Conservation (phyloP, 768 basidiomycete genomes). For the Vararia minispora region DNA sequence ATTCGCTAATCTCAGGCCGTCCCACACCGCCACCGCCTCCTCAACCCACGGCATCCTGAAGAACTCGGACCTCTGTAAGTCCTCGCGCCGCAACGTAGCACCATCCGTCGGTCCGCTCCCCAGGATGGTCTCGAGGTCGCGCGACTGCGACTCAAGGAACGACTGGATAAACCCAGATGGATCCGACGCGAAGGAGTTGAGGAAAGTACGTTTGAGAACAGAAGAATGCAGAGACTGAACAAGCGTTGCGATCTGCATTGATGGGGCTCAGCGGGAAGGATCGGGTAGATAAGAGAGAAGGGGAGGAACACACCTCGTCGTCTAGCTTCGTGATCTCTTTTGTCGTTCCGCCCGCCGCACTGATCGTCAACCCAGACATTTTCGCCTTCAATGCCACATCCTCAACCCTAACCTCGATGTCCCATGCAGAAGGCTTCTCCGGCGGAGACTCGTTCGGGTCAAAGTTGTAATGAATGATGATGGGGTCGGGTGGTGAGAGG, state of each 20-base stretch:
- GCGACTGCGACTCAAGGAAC: slow-evolving; percentile 87
- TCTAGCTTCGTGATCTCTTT: slow-evolving; percentile 65
- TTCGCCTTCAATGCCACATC: slow-evolving; percentile 62
- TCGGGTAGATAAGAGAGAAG: not conserved
- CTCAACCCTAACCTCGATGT: slow-evolving; percentile 83
- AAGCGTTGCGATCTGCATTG: slow-evolving; percentile 59
- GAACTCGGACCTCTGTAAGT: slow-evolving; percentile 80
- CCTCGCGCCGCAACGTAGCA: slow-evolving; percentile 74
- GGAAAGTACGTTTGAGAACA: slow-evolving; percentile 77
- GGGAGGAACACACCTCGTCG: slow-evolving; percentile 56
- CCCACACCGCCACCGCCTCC: slow-evolving; percentile 76
- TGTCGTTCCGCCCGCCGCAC: slow-evolving; percentile 58
- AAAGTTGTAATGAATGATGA: slow-evolving; percentile 67
- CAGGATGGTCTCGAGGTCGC: slow-evolving; percentile 83
- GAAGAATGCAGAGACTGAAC: slow-evolving; percentile 83
- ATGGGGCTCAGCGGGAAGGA: not conserved
- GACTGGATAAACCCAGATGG: slow-evolving; percentile 77
- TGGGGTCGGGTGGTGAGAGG: slow-evolving; percentile 66
- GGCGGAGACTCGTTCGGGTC: slow-evolving; percentile 53
- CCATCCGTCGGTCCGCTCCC: slow-evolving; percentile 80
- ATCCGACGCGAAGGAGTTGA: slow-evolving; percentile 70
- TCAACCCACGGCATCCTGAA: slow-evolving; percentile 91
- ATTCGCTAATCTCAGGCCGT: slow-evolving; percentile 61
- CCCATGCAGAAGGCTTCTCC: slow-evolving; percentile 59
- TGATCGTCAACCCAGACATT: slow-evolving; percentile 57